Evolutionary conservation across 306 rosid species (phyloP), one percentile per base, ranked within the genome.

Genomic region (Rosa chinensis): DNA sequence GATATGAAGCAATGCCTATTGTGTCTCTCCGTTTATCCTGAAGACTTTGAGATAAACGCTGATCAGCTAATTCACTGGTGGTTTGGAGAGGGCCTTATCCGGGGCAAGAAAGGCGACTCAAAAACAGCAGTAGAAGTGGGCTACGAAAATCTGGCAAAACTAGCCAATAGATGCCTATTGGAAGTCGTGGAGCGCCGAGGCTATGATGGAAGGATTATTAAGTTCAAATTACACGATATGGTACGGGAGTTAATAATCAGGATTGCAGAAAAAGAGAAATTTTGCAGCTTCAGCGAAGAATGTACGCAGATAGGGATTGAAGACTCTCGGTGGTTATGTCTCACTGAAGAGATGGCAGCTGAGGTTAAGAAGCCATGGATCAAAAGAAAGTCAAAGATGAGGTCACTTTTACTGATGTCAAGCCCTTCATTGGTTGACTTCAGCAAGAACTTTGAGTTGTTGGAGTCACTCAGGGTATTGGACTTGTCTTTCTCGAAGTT

Each of bases 401-500:
- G 72, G 62, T 62, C 48, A 14, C 5, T 76, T 5, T 32, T 76
- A 28, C 18, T 63, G 9, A 63, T 25, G 49, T 48, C 79, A 10
- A 63, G 72, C 47, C 39, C 7, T 17, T 2, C 11, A 8, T 18
- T 52, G 7, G 4, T 17, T 4, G 59, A 76, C 35, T 62, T 76
- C 4, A 28, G n/a, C 35, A 47, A 10, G 47, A 45, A 37, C 4
- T 76, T 64, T 47, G 72, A 5, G 67, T 5, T 25, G 20, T 5
- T 63, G 69, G 18, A 32, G 8, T 78, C 82, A 7, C 70, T 70
- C 9, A 55, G 82, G 49, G 21, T 70, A 61, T 58, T 78, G 71
- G 77, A 78, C 23, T 59, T 78, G 17, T 78, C 82, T 5, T 2
- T 42, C 3, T 37, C 47, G 5, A 58, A 5, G 13, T 39, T 77